A percentile compares a stretch with the other conserved stretches of the same genome.
These are phyloP conservation scores for Phyllosticta ampelicida DNA, from an alignment of 2,329 filamentous ascomycete genomes.

Conservation along the genomic window DNA sequence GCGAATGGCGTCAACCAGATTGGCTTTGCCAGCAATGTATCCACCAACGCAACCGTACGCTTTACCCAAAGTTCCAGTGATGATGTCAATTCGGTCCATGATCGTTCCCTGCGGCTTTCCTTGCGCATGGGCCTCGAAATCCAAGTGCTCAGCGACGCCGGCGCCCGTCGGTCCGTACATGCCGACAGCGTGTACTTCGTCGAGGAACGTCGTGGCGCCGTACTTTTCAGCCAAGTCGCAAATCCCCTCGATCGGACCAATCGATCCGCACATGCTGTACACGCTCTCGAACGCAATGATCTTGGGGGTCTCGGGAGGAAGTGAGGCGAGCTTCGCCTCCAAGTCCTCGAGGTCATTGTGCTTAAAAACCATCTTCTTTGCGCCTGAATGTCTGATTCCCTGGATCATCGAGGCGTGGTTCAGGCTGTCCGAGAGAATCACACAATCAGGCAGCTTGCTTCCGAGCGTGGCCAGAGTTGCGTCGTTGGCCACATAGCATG, in stretches of 20 bases:
- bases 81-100: conserved; percentile 95
- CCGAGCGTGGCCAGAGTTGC: conserved; percentile 93
- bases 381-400: conserved; percentile 92
- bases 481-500: conserved; percentile 97
- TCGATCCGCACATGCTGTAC: conserved; percentile 98
- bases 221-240: conserved; percentile 97
- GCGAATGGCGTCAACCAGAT: conserved; percentile 83
- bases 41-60: conserved; percentile 96
- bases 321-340: conserved; percentile 80
- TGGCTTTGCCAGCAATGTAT: conserved; percentile 84
- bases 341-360: conserved; percentile 94
- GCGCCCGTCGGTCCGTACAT: conserved; percentile 97
- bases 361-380: conserved; percentile 96
- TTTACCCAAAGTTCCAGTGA: conserved; percentile 93
- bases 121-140: conserved; percentile 74
- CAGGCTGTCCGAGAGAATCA: conserved; percentile 92
- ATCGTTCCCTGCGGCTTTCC: conserved; percentile 70
- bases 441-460: conserved; percentile 90
- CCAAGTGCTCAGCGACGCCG: conserved; percentile 93
- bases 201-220: conserved; percentile 90
- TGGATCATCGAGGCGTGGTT: conserved; percentile 99
- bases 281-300: conserved; percentile 98
- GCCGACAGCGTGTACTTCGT: conserved; percentile 97
- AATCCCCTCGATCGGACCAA: conserved; percentile 90
- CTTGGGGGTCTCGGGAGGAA: conserved; percentile 79